Conservation (phyloP, 2,329 filamentous ascomycete species). For the Chaetomium sp. region DNA sequence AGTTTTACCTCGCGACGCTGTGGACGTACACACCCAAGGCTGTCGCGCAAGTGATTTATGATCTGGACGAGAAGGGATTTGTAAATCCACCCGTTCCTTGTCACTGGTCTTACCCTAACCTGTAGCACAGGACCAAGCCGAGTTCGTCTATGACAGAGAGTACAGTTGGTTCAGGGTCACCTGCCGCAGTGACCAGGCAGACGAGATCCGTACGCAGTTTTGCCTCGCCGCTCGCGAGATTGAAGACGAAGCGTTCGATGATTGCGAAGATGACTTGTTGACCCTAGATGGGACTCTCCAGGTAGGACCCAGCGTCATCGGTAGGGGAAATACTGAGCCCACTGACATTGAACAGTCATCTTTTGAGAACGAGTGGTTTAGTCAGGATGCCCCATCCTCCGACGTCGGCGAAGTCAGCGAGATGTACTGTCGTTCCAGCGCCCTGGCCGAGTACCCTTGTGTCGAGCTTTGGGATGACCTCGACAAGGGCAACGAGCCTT, state of each 20-base stretch:
- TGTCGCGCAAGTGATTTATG: conserved; percentile 31
- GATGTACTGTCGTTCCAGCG: background rate
- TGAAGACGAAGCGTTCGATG: conserved; percentile 24
- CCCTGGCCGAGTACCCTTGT: conserved; percentile 6
- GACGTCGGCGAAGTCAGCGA: background rate
- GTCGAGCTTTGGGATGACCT: conserved; percentile 35
- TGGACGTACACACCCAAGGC: conserved; percentile 36
- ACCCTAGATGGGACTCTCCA: conserved; percentile 13
- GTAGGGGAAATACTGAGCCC: background rate
- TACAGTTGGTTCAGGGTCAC: conserved; percentile 35
- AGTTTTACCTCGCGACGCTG: conserved; percentile 37
- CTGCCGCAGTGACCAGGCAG: conserved; percentile 26
- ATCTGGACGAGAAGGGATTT: conserved; percentile 24
- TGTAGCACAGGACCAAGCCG: conserved; percentile 25
- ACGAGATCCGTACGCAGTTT: conserved; percentile 28
- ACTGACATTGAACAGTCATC: conserved; percentile 13
- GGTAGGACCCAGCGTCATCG: background rate
- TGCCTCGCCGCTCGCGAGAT: conserved; percentile 18
- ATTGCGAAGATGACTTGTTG: conserved; percentile 9
- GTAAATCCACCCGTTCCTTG: conserved; percentile 18
- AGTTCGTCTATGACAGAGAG: conserved; percentile 34
- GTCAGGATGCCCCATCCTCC: background rate
- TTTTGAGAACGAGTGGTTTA: conserved; percentile 29
- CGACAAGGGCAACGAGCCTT: conserved; percentile 28
- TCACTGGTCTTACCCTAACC: background rate